Percentiles rank a stretch among this genome's conserved stretches.
Conservation (phyloP, 2,329 filamentous ascomycete species). For the Pseudocercospora musae region DNA sequence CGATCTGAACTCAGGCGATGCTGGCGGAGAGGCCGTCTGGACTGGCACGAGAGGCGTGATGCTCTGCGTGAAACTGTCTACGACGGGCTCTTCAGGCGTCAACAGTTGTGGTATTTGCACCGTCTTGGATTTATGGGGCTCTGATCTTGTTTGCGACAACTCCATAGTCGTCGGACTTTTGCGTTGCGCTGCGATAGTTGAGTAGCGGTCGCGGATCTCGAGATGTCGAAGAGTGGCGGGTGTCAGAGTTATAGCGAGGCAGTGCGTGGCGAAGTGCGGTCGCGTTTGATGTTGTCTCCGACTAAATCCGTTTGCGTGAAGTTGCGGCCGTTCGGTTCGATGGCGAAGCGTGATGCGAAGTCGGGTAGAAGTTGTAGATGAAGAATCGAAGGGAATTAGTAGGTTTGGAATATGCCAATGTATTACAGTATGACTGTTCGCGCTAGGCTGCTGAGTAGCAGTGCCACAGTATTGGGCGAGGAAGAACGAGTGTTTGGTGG, state of each 20-base stretch:
- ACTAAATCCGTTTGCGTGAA: conserved; percentile 17
- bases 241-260: conserved; percentile 14
- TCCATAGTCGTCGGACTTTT: conserved; percentile 15
- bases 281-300: conserved; percentile 21
- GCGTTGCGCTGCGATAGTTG: neutral
- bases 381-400: neutral
- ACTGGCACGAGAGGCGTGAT: neutral
- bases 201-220: neutral
- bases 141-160: conserved; percentile 15
- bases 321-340: conserved; percentile 1
- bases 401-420: conserved; percentile 6
- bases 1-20: conserved; percentile 21
- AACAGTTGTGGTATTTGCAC: conserved; percentile 16
- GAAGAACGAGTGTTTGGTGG: neutral
- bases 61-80: conserved; percentile 19
- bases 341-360: neutral
- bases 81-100: conserved; percentile 23
- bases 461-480: neutral
- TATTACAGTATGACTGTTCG: conserved; percentile 7
- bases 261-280: conserved; percentile 21
- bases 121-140: conserved; percentile 14
- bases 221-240: conserved; percentile 8
- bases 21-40: conserved; percentile 22
- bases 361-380: neutral
- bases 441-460: conserved; percentile 16